Conservation (phyloP, 257 asterid species). For the Solanum habrochaites region DNA sequence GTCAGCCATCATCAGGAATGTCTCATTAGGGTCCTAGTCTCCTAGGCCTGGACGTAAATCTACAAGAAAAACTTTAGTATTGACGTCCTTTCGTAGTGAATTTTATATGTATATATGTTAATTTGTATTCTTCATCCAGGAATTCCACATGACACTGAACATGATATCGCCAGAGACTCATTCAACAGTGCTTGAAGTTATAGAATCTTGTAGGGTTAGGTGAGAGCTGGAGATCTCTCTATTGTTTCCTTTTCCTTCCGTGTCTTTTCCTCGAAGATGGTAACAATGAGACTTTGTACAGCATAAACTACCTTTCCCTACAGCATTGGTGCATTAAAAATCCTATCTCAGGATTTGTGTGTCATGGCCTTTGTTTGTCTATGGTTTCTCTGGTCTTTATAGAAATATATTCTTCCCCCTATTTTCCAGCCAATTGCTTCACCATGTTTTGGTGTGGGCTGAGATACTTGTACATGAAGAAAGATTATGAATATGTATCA, state of each 20-base stretch:
- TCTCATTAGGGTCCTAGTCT: not conserved
- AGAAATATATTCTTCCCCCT: not conserved
- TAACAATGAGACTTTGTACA: not conserved
- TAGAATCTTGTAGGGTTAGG: conserved; percentile 59
- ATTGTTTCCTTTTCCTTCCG: not conserved
- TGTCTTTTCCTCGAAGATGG: not conserved
- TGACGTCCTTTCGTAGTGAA: not conserved
- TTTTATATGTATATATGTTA: not conserved
- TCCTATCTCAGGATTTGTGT: conserved; percentile 1
- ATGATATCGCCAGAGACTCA: conserved; percentile 77
- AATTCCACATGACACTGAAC: conserved; percentile 59
- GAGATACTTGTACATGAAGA: not conserved
- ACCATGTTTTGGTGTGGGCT: not conserved
- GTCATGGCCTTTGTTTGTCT: not conserved
- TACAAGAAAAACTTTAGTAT: not conserved
- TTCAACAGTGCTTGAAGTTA: conserved; percentile 58
- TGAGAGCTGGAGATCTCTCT: conserved; percentile 20
- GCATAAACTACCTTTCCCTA: not conserved
- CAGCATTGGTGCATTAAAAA: conserved; percentile 2
- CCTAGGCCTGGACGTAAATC: not conserved
- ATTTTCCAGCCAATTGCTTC: not conserved
- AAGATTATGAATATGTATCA: not conserved
- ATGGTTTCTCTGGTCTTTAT: conserved; percentile 1
- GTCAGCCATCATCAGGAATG: not conserved
- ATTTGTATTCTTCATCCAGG: conserved; percentile 21